Base-by-base conservation (phyloP, 495 filamentous ascomycete species). In the Physcia stellaris region DNA sequence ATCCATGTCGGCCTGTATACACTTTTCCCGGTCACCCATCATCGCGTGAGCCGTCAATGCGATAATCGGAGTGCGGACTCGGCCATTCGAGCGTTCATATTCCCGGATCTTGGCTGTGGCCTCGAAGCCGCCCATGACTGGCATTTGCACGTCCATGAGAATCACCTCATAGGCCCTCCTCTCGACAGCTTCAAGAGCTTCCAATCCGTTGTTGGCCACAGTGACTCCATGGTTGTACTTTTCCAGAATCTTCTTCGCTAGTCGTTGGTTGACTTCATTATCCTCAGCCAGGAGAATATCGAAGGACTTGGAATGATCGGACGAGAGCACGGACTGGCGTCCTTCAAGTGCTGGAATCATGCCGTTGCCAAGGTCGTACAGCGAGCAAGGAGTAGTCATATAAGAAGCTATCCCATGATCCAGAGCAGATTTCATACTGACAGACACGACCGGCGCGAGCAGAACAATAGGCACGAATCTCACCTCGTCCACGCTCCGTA, bases 141-240 rank as follows among this genome's bases (percentile, higher is more conserved):
- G 92, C 92, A 99, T 99, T 57, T 96, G 92, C 5, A 99, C 92
- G 50, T 99, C 90, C 90, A 99, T 99, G 32, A 99, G 62, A 45
- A 98, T 90, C 49, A 93, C 83, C 60, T 98, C 90, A 52, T 88
- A 98, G 45, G 84, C 80, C 19, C 45, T 46, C 12, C 24, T 42
- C 64, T 86, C 86, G 45, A 96, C 74, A 19, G 79, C 78, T 45
- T 96, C 83, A 11, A 96, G 73, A 1, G 90, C 90, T 53, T 96
- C 90, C 34, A 83, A 65, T 30, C 90, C 90, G 51, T 99, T 99
- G 37, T 86, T 83, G 37, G 94, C 90, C 20, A 99, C 90, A 11
- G 87, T 92, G 21, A 96, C 88, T 11, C 79, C 82, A 58, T 99
- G 90, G 54, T 99, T 84, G 59, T 95, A 94, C 58, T 96, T 95